Percentiles rank a stretch among this genome's conserved stretches.
Evolutionary conservation across 1,284 basidiomycete genomes (phyloP).

Genomic region (Austroboletus novae-zelandiae): DNA sequence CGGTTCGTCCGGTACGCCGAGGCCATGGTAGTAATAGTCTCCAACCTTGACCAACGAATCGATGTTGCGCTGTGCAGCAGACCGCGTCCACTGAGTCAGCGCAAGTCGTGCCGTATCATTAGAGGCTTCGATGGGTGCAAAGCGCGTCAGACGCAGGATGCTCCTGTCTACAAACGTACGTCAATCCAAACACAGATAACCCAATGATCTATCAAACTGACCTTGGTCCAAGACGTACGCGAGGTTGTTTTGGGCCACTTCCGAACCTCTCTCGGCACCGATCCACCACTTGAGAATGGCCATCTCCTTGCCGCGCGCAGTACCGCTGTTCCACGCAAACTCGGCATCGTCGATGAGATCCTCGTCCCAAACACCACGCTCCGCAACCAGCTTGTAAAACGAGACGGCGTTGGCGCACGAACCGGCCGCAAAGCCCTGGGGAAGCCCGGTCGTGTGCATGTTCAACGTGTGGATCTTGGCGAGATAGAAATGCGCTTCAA

Average conservation of each 20-base stretch:
- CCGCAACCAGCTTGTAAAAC: slow-evolving; percentile 87
- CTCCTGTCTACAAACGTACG: slow-evolving; percentile 58
- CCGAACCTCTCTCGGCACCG: slow-evolving; percentile 89
- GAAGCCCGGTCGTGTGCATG: slow-evolving; percentile 45
- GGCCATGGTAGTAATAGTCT: slow-evolving; percentile 91
- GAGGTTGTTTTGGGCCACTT: slow-evolving; percentile 94
- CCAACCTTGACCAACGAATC: slow-evolving; percentile 96
- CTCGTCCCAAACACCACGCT: slow-evolving; percentile 86
- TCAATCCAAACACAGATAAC: background rate
- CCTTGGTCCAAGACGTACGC: slow-evolving; percentile 92
- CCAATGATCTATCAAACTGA: slow-evolving; percentile 30
- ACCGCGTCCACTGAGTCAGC: slow-evolving; percentile 91
- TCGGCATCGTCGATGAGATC: slow-evolving; percentile 85
- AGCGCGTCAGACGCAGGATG: slow-evolving; percentile 64
- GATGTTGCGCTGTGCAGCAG: slow-evolving; percentile 90
- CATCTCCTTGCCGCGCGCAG: slow-evolving; percentile 63
- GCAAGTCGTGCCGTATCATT: slow-evolving; percentile 81
- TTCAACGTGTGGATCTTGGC: slow-evolving; percentile 70
- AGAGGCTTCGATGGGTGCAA: slow-evolving; percentile 65
- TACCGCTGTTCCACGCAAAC: slow-evolving; percentile 71
- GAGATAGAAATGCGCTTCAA: slow-evolving; percentile 91
- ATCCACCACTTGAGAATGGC: slow-evolving; percentile 92
- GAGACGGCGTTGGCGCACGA: slow-evolving; percentile 85
- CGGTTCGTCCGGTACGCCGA: slow-evolving; percentile 68
- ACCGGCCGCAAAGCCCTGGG: slow-evolving; percentile 51